These are phyloP conservation scores for Phytophthora citricola DNA, from an alignment of 352 stramenopile species.

Conservation along the genomic window DNA sequence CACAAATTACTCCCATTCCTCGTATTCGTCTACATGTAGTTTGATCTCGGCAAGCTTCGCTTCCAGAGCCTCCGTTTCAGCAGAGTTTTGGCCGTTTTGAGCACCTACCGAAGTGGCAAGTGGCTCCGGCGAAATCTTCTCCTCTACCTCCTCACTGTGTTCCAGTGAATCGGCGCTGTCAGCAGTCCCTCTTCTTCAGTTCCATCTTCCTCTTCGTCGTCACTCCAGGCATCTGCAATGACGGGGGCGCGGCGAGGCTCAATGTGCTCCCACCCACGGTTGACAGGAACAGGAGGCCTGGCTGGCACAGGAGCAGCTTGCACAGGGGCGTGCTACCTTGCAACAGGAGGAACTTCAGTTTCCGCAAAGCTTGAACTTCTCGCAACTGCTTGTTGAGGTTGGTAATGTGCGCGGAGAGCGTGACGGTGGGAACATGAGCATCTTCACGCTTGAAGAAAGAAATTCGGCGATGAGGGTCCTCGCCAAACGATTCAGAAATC, in stretches of 20 bases:
- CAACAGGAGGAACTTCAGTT: slow-evolving; percentile 69
- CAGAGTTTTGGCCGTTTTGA: slow-evolving; percentile 8
- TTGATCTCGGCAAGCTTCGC: slow-evolving; percentile 34
- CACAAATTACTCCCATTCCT: slow-evolving; percentile 33
- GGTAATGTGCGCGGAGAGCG: slow-evolving; percentile 63
- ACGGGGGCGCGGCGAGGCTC: slow-evolving; percentile 47
- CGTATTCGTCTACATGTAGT: slow-evolving; percentile 26
- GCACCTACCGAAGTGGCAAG: background rate
- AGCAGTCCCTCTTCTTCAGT: slow-evolving; percentile 22
- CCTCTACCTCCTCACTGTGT: slow-evolving; percentile 18
- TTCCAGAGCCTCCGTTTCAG: slow-evolving; percentile 19
- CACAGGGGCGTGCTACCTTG: slow-evolving; percentile 34
- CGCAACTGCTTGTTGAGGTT: slow-evolving; percentile 37
- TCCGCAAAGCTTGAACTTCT: slow-evolving; percentile 37
- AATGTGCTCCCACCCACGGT: slow-evolving; percentile 80
- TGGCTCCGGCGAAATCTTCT: slow-evolving; percentile 4
- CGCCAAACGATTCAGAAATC: slow-evolving; percentile 77
- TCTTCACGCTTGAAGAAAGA: slow-evolving; percentile 80
- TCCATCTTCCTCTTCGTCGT: slow-evolving; percentile 58
- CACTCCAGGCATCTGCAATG: slow-evolving; percentile 79
- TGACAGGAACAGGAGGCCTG: slow-evolving; percentile 41
- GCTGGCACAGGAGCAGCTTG: slow-evolving; percentile 25
- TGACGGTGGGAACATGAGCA: slow-evolving; percentile 56
- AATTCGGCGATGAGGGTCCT: slow-evolving; percentile 71
- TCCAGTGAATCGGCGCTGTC: slow-evolving; percentile 17